phyloP scores from a whole-genome alignment of 164 flowering plant genomes.

The Warburgia ugandensis region DNA sequence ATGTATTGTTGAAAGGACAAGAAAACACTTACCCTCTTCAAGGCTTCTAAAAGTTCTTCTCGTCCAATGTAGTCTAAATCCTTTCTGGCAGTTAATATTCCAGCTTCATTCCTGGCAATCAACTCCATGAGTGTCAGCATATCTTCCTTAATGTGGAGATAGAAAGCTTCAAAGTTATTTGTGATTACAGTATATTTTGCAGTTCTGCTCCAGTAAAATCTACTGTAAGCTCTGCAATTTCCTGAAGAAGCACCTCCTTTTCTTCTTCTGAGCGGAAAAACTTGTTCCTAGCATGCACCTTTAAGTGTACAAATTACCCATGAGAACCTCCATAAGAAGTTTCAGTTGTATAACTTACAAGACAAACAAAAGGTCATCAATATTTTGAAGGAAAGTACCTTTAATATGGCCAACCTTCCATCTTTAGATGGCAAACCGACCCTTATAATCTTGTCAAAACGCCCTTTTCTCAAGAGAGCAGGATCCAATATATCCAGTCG shows the following conservation, averaged over 20 bases:
- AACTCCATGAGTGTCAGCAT: constrained; percentile 2
- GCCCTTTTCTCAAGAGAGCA: constrained; percentile 93
- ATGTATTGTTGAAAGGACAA: background rate
- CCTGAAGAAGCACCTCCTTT: constrained; percentile 62
- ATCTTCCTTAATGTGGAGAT: background rate
- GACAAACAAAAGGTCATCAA: background rate
- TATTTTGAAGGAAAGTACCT: constrained; percentile 36
- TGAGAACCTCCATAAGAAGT: constrained; percentile 3
- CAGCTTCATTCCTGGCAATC: constrained; percentile 90
- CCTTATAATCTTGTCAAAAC: constrained; percentile 93
- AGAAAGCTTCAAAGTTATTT: constrained; percentile 2
- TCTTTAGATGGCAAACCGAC: constrained; percentile 95
- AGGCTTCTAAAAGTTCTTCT: constrained; percentile 83
- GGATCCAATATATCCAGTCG: constrained; percentile 95
- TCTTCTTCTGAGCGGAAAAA: constrained; percentile 80
- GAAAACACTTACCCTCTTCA: constrained; percentile 61
- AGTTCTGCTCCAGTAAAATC: constrained; percentile 98
- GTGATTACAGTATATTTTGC: constrained; percentile 76
- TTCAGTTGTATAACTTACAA: background rate
- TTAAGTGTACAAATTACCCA: constrained; percentile 7
- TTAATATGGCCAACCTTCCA: constrained; percentile 84
- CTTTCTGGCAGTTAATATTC: constrained; percentile 89
- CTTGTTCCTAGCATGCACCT: constrained; percentile 98
- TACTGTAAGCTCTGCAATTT: constrained; percentile 74
- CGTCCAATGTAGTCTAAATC: constrained; percentile 88